phyloP scores from a whole-genome alignment of 2,329 filamentous ascomycete genomes.

The Paraconiothyrium sp. region DNA sequence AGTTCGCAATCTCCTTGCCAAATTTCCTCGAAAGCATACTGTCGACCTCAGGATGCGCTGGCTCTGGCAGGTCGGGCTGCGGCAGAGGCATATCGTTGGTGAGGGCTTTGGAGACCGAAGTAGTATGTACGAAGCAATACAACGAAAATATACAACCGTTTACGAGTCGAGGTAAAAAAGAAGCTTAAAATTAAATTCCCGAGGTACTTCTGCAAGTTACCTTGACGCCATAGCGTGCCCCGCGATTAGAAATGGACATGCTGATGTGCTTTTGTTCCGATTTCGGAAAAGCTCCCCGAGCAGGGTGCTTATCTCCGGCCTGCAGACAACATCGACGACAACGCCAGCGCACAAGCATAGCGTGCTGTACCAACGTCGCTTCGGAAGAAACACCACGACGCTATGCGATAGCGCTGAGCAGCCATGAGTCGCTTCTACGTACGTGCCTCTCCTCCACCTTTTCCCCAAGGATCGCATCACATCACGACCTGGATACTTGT shows the following conservation, averaged over 20 bases:
- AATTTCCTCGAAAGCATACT: slow-evolving; percentile 80
- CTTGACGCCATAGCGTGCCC: slow-evolving; percentile 6
- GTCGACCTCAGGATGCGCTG: slow-evolving; percentile 67
- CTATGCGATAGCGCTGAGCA: slow-evolving; percentile 25
- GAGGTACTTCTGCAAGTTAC: neutral
- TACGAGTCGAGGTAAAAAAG: neutral
- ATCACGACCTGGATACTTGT: no score
- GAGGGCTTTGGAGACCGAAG: neutral
- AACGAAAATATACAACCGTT: neutral
- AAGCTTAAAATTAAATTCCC: neutral
- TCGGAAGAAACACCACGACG: neutral
- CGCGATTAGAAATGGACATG: slow-evolving; percentile 2
- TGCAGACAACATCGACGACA: neutral
- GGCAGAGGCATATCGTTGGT: slow-evolving; percentile 41
- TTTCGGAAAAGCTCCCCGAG: slow-evolving; percentile 10
- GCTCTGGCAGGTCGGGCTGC: slow-evolving; percentile 63
- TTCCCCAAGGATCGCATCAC: neutral
- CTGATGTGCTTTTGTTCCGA: slow-evolving; percentile 6
- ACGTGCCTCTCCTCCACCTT: slow-evolving; percentile 19
- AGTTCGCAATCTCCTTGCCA: slow-evolving; percentile 82
- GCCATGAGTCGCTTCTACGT: slow-evolving; percentile 62
- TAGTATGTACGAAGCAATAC: neutral
- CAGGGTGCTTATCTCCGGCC: slow-evolving; percentile 2
- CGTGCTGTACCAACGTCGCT: neutral
- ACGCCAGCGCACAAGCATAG: neutral